These are phyloP conservation scores for Fusarium guadeloupense DNA, from an alignment of 2,329 filamentous ascomycete species.

Conservation along the genomic window DNA sequence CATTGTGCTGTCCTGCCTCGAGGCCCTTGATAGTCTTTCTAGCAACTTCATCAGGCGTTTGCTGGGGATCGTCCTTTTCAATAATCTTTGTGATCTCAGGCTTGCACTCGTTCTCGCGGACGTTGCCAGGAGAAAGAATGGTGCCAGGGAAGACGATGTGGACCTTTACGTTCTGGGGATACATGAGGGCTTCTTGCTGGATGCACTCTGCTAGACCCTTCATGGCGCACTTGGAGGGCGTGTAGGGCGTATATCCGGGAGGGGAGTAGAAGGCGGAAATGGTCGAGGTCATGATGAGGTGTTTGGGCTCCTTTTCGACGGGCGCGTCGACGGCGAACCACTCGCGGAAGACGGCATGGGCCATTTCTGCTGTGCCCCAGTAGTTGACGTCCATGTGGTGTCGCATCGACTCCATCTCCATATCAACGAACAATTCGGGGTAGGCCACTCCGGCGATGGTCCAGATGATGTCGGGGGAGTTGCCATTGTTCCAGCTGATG, in stretches of 20 bases:
- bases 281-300: slow-evolving; percentile 89
- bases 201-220: slow-evolving; percentile 84
- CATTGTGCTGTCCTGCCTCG: slow-evolving; percentile 81
- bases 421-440: slow-evolving; percentile 82
- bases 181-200: slow-evolving; percentile 84
- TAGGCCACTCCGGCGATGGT: slow-evolving; percentile 80
- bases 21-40: slow-evolving; percentile 73
- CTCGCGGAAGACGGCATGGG: slow-evolving; percentile 77
- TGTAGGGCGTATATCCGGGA: slow-evolving; percentile 85
- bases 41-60: slow-evolving; percentile 83
- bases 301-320: slow-evolving; percentile 64
- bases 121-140: slow-evolving; percentile 79
- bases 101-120: slow-evolving; percentile 80
- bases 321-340: slow-evolving; percentile 71
- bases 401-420: slow-evolving; percentile 71
- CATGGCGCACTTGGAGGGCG: slow-evolving; percentile 85
- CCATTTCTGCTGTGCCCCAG: slow-evolving; percentile 86
- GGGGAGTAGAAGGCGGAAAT: slow-evolving; percentile 78
- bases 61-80: slow-evolving; percentile 83
- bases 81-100: slow-evolving; percentile 80
- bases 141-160: slow-evolving; percentile 87
- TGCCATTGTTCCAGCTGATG: slow-evolving; percentile 79
- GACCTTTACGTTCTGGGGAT: slow-evolving; percentile 83
- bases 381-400: slow-evolving; percentile 93
- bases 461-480: slow-evolving; percentile 87